phyloP scores from a whole-genome alignment of 768 basidiomycete genomes.

The Hericium alpestre region DNA sequence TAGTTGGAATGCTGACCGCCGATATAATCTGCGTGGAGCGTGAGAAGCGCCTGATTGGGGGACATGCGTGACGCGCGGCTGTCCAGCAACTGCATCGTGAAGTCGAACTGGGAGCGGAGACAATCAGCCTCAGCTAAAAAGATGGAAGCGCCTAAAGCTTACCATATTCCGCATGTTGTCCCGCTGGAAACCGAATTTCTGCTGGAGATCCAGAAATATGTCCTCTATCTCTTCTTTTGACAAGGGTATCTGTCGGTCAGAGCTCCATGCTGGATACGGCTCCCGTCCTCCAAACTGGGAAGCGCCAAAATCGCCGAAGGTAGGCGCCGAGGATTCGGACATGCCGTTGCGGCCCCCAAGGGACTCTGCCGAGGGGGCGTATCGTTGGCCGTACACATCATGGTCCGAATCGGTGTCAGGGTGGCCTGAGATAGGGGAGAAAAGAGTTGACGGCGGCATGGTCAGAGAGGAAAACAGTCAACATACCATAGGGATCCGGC shows the following conservation, averaged over 20 bases:
- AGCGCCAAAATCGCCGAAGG: constrained; percentile 53
- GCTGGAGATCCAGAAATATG: constrained; percentile 90
- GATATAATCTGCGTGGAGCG: constrained; percentile 96
- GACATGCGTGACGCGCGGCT: constrained; percentile 96
- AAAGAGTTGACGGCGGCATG: not conserved
- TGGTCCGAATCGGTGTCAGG: constrained; percentile 81
- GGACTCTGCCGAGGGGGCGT: constrained; percentile 68
- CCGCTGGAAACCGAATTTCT: constrained; percentile 97
- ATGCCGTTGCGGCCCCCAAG: constrained; percentile 50
- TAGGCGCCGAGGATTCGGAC: constrained; percentile 65
- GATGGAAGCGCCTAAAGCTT: constrained; percentile 5
- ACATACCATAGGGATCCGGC: constrained; percentile 39
- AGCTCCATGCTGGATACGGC: constrained; percentile 89
- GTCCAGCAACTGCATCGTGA: constrained; percentile 94
- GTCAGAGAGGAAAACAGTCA: not conserved
- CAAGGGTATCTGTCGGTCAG: constrained; percentile 88
- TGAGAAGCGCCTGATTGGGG: constrained; percentile 88
- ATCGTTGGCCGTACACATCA: constrained; percentile 59
- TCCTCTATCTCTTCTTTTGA: constrained; percentile 99
- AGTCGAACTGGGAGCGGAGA: constrained; percentile 65
- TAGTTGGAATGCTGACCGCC: constrained; percentile 98
- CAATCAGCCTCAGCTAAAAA: not conserved
- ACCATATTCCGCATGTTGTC: constrained; percentile 97
- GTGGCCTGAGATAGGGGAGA: constrained; percentile 35
- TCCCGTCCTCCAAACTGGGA: constrained; percentile 47